A percentile compares a stretch with the other conserved stretches of the same genome.
Evolutionary conservation across 768 basidiomycete species (phyloP).

Genomic region (Serendipita sp.): DNA sequence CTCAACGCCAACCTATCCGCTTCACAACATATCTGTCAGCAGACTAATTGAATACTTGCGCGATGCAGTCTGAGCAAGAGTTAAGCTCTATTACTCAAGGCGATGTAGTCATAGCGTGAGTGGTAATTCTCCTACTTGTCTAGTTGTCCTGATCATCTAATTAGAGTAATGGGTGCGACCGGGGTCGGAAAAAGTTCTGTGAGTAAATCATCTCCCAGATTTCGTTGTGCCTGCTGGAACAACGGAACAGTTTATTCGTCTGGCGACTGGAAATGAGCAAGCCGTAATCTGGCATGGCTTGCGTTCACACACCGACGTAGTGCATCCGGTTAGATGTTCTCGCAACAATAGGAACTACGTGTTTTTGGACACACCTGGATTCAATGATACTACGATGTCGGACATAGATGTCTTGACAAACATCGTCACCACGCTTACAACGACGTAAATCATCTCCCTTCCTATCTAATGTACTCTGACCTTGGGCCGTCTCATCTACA

Average conservation of each 20-base stretch:
- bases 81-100: neutral
- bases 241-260: neutral
- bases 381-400: slow-evolving; percentile 14
- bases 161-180: slow-evolving; percentile 19
- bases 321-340: neutral
- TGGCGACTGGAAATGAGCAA: slow-evolving; percentile 15
- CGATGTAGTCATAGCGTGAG: neutral
- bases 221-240: neutral
- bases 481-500: slow-evolving; percentile 8
- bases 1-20: slow-evolving; percentile 8
- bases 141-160: slow-evolving; percentile 6
- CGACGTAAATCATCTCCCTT: neutral
- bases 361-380: slow-evolving; percentile 10
- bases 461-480: neutral
- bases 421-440: slow-evolving; percentile 13
- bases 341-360: neutral
- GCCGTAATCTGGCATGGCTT: slow-evolving; percentile 12
- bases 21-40: neutral
- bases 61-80: neutral
- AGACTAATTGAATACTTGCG: no score
- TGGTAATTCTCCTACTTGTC: slow-evolving; percentile 15
- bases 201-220: neutral
- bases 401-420: slow-evolving; percentile 16
- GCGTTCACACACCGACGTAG: slow-evolving; percentile 12
- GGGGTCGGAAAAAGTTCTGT: slow-evolving; percentile 20